Evolutionary conservation across 78 protist genomes (phyloP).

Genomic region (Isochrysis galbana): DNA sequence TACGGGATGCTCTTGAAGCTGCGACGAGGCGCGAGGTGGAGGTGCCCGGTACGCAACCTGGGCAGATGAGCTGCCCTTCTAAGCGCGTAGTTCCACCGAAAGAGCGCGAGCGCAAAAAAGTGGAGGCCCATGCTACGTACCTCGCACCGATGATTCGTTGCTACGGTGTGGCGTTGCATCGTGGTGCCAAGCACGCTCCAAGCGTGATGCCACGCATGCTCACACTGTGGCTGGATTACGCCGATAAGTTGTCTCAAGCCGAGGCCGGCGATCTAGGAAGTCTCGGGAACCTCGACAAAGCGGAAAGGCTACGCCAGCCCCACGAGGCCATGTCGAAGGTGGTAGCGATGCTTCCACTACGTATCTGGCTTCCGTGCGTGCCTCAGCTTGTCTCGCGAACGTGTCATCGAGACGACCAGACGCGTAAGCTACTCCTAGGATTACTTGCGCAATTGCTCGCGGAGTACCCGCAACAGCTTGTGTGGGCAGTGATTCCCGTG

Average conservation of each 20-base stretch:
- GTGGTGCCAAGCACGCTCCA: slow-evolving; percentile 51
- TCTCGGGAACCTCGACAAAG: background rate
- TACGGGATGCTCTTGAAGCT: background rate
- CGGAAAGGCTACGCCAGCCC: background rate
- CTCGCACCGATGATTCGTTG: background rate
- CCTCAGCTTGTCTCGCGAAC: slow-evolving; percentile 80
- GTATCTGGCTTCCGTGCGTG: slow-evolving; percentile 61
- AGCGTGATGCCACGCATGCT: slow-evolving; percentile 73
- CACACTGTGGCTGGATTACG: slow-evolving; percentile 72
- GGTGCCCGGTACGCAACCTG: background rate
- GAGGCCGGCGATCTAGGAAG: background rate
- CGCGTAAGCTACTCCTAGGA: slow-evolving; percentile 35
- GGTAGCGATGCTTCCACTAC: slow-evolving; percentile 40
- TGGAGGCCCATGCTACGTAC: background rate
- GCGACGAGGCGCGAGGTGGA: background rate
- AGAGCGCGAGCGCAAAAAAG: background rate
- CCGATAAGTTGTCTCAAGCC: slow-evolving; percentile 2
- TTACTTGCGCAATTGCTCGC: slow-evolving; percentile 44
- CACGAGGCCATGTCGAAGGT: slow-evolving; percentile 4
- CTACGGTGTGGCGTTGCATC: slow-evolving; percentile 28
- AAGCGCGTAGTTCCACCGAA: background rate
- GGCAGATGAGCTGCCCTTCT: background rate
- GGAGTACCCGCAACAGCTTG: slow-evolving; percentile 72
- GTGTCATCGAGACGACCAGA: slow-evolving; percentile 41
- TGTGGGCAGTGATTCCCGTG: slow-evolving; percentile 61